Evolutionary conservation across 495 filamentous ascomycete genomes (phyloP), one percentile per base, ranked within the genome.

Genomic region (Tetracladium marchalianum): DNA sequence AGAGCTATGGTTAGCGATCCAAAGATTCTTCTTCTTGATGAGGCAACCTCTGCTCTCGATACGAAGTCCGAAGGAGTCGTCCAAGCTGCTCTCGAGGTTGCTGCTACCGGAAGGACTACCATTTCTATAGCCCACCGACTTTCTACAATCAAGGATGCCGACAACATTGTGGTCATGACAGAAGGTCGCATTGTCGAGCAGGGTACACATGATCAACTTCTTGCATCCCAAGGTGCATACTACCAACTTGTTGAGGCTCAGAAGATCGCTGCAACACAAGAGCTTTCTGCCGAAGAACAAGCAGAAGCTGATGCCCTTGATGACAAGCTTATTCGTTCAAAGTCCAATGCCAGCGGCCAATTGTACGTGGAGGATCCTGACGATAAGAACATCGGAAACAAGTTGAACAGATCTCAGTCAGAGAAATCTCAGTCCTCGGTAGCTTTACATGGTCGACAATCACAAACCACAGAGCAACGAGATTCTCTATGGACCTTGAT

Each of bases 101-200:
- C 88, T 33, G 77, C 89, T 11, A 73, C 84, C 52, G 92, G 90
- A n/a, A 78, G 92, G 19, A 98, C 92, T 0, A 97, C 92, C 10
- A 94, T 97, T 57, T 83, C 90, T 9, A 97, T 98, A 58, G 93
- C 92, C 19, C 92, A 98, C 62, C 80, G 92, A 42, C 70, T 98
- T 27, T 93, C 87, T 0, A 98, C 92, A 27, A 94, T 98, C 68
- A 90, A 84, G 63, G 76, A 83, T 47, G 90, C 90, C 0, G 82
- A 95, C 60, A 98, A 95, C 58, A 98, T 98, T 49, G 87, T 96
- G 13, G 88, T 95, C 53, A 87, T 98, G 80, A 73, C 79, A 11
- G 65, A 83, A 45, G 92, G 92, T 41, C 61, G 71, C 15, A 93
- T 96, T 47, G 72, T 92, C n/a, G 92, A 98, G 58, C 87, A 90